phyloP scores from a whole-genome alignment of 208 protist genomes.

The Entamoeba histolytica region DNA sequence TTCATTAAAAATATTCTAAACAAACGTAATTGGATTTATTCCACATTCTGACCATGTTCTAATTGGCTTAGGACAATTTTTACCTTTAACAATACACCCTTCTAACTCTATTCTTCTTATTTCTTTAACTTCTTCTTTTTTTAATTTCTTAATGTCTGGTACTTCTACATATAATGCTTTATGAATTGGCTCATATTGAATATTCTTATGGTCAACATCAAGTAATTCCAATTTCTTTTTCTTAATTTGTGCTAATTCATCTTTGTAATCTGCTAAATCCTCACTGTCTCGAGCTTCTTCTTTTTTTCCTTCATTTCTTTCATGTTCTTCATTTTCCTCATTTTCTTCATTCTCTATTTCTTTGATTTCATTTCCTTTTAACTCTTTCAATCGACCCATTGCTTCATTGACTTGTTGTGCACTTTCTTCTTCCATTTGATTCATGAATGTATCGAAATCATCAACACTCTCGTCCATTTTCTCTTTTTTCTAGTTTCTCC shows the following conservation, averaged over 20 bases:
- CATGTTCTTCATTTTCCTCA: not conserved
- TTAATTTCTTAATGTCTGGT: conserved; percentile 16
- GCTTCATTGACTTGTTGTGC: not conserved
- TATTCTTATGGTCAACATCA: conserved; percentile 28
- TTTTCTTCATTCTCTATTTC: not conserved
- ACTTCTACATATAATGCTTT: conserved; percentile 34
- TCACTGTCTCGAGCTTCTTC: not conserved
- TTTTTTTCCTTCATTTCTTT: not conserved
- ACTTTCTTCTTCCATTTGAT: not conserved
- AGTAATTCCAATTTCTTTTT: not conserved
- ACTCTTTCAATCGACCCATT: not conserved
- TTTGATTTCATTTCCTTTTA: too few relatives aligned
- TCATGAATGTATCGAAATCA: not conserved
- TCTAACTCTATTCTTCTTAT: conserved; percentile 7
- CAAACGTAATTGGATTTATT: not conserved
- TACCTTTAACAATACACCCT: not conserved
- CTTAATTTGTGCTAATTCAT: not conserved
- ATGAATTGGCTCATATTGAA: conserved; percentile 27
- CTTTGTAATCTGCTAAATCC: not conserved
- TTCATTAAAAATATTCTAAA: too few relatives aligned
- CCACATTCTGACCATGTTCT: not conserved
- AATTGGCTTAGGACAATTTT: not conserved
- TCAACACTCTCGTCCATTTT: too few relatives aligned
- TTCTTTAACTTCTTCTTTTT: conserved; percentile 20
- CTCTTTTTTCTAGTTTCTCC: too few relatives aligned